Evolutionary conservation across 2,329 filamentous ascomycete genomes (phyloP), one percentile per base, ranked within the genome.

Genomic region (Plenodomus biglobosus): DNA sequence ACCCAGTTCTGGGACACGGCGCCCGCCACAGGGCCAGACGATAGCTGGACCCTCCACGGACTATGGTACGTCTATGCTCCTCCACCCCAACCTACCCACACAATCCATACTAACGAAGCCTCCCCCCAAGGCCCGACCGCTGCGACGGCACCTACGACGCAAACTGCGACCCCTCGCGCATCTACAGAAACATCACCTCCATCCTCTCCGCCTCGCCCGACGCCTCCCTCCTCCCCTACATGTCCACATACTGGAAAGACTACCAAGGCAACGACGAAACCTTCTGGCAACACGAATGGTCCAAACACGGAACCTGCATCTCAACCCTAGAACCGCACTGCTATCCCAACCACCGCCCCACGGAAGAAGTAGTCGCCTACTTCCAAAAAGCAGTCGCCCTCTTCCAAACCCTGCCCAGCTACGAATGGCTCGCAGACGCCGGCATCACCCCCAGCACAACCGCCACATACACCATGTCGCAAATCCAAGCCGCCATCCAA

Each of bases 1-100:
- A 90, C 88, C 2, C 87, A 91, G 61, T 90, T 91, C 73, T 91
- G 87, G 87, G 87, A 91, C 63, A 80, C 83, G 0, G 66, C 80
- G 48, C 86, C 86, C 1, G 74, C 79, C 1, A 80, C 83, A 3
- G 86, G 88, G 0, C 86, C 87, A 2, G 72, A 71, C 41, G 80
- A 89, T 64, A 85, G 82, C 5, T 92, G 87, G 87, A 90, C 86
- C 1, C 80, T 90, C 35, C 87, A 90, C 64, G 86, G 86, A 1
- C 76, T 90, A 8, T 87, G 81, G 78, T 80, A 66, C 34, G 71
- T 55, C n/a, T 40, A 3, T 24, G 22, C 21, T 35, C 41, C 15
- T 32, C 6, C 16, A 8, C 38, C 8, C 3, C 6, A 38, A 15
- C 16, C 19, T n/a, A n/a, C 43, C 43, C 42, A 8, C 30, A 22